These are phyloP conservation scores for Poa pratensis DNA, from an alignment of 176 grass and related monocot species.

Conservation along the genomic window DNA sequence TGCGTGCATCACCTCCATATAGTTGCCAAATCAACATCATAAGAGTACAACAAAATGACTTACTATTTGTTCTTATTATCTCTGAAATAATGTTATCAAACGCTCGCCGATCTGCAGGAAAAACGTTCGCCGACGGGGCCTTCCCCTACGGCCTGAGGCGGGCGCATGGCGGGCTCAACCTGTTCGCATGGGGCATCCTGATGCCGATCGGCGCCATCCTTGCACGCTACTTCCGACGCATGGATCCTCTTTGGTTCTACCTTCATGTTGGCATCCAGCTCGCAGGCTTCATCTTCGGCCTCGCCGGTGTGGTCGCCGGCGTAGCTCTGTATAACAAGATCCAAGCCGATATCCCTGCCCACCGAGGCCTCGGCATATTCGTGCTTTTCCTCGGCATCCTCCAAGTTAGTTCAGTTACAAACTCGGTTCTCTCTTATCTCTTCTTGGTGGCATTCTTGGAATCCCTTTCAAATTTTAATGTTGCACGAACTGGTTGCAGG, in stretches of 20 bases:
- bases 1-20: neutral
- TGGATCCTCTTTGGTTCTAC: conserved; percentile 94
- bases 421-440: too few species aligned
- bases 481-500: conserved; percentile 29
- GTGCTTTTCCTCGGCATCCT: conserved; percentile 82
- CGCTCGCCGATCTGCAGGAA: conserved; percentile 54
- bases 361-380: conserved; percentile 92
- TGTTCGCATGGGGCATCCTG: conserved; percentile 89
- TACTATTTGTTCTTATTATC: neutral
- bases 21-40: conserved; percentile 48
- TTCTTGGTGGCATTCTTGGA: too few species aligned
- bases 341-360: conserved; percentile 71
- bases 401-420: too few species aligned
- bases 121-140: conserved; percentile 44
- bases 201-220: conserved; percentile 87
- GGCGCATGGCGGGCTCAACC: conserved; percentile 76
- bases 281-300: conserved; percentile 72
- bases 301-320: conserved; percentile 81
- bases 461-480: neutral
- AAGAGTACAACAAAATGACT: neutral
- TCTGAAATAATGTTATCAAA: neutral
- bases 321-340: conserved; percentile 81
- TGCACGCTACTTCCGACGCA: conserved; percentile 74
- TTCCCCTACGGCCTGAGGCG: conserved; percentile 71
- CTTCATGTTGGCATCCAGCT: conserved; percentile 78